Evolutionary conservation across 1,139 yeast species (phyloP).

Genomic region (Meyerozyma guilliermondii): DNA sequence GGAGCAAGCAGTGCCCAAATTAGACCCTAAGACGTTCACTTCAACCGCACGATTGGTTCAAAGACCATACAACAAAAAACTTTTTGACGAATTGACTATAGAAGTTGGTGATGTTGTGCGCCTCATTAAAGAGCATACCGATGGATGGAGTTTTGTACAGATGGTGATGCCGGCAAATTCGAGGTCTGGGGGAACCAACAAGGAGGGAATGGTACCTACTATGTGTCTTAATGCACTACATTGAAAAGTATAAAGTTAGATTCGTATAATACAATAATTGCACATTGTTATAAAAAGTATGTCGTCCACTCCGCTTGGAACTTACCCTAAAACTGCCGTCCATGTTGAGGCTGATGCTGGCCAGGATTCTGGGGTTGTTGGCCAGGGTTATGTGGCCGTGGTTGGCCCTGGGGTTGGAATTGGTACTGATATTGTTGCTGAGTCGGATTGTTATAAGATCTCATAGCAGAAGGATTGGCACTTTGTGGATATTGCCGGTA

Average conservation of each 20-base stretch:
- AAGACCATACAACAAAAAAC: conserved; percentile 21
- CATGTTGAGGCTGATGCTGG: conserved; percentile 2
- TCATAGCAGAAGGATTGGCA: background rate
- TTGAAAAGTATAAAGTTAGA: background rate
- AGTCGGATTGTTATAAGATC: conserved; percentile 2
- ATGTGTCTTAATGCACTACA: conserved; percentile 21
- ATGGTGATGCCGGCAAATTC: conserved; percentile 7
- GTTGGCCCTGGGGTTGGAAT: conserved; percentile 6
- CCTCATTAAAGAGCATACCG: conserved; percentile 24
- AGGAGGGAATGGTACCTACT: conserved; percentile 32
- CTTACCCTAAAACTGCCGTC: background rate
- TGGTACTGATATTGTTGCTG: conserved; percentile 6
- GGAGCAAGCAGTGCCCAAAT: conserved; percentile 6
- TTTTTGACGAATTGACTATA: conserved; percentile 32
- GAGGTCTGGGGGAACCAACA: conserved; percentile 5
- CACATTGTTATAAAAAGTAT: background rate
- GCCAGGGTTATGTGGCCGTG: conserved; percentile 5
- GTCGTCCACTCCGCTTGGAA: no score
- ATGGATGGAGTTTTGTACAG: conserved; percentile 37
- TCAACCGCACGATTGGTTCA: conserved; percentile 17
- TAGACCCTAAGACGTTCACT: conserved; percentile 3
- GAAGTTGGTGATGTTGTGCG: conserved; percentile 27
- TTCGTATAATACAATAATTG: background rate
- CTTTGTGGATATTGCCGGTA: background rate
- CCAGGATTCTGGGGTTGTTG: conserved; percentile 1